phyloP scores from a whole-genome alignment of 2,329 filamentous ascomycete species.

The Basipetospora chlamydospora region DNA sequence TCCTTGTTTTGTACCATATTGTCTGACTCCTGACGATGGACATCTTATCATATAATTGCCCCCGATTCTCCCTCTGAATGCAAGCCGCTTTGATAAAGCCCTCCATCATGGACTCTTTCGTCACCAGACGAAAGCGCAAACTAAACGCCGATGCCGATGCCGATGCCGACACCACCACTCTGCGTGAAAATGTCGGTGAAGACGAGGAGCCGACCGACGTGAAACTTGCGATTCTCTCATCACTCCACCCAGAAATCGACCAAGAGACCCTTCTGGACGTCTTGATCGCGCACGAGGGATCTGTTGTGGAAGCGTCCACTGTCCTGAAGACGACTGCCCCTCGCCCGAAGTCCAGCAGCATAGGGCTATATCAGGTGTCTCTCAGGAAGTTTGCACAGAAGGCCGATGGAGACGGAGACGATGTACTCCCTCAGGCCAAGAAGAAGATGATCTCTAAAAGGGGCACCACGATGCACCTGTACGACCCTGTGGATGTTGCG shows the following conservation, averaged over 20 bases:
- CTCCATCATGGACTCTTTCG: constrained; percentile 46
- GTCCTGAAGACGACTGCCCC: constrained; percentile 26
- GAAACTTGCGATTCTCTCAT: constrained; percentile 73
- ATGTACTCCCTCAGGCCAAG: constrained; percentile 15
- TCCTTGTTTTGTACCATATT: too few species aligned
- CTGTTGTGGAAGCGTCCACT: constrained; percentile 49
- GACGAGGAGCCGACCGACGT: constrained; percentile 75
- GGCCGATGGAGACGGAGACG: constrained; percentile 2
- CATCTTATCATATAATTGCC: too few species aligned
- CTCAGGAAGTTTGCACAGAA: constrained; percentile 34
- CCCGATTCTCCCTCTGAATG: too few species aligned
- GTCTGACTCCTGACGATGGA: too few species aligned
- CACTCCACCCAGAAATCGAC: constrained; percentile 51
- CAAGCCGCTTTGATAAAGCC: too few species aligned
- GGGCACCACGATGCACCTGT: constrained; percentile 73
- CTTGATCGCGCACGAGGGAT: constrained; percentile 64
- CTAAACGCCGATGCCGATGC: constrained; percentile 15
- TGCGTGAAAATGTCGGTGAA: too few species aligned
- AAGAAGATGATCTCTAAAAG: constrained; percentile 52
- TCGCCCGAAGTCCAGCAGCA: constrained; percentile 19
- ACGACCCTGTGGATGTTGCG: constrained; percentile 66
- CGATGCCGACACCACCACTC: constrained; percentile 14
- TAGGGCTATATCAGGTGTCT: constrained; percentile 47
- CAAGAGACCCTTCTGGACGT: constrained; percentile 63
- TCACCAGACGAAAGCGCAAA: constrained; percentile 41